Evolutionary conservation across 176 grass and related monocot genomes (phyloP), one percentile per base, ranked within the genome.

Genomic region (Phyllostachys edulis): DNA sequence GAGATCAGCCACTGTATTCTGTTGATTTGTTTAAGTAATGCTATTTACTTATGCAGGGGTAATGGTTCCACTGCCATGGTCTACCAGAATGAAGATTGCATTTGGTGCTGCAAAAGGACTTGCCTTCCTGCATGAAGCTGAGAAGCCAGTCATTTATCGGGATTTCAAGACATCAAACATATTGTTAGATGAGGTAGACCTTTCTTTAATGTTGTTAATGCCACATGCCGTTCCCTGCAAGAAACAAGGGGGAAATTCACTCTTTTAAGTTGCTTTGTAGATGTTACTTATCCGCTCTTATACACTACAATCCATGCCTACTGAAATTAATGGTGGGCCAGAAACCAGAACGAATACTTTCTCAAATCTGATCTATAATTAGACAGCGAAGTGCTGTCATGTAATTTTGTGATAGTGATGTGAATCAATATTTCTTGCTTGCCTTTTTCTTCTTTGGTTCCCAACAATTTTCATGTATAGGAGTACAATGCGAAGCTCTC

Each of bases 91-190:
- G 84, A 92, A 91, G 37, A 96, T 93, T 73, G 90, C 88, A 14
- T 79, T 91, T 0, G 93, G 93, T 79, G 90, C 88, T 46, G 88
- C 93, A 32, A 93, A 92, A 84, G 93, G 93, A 23, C 86, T 96
- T 39, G 85, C 88, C 16, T 96, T 96, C 84, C 84, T 96, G 38
- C 93, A 96, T 26, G 86, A 89, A 77, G 82, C 88, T 37, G 90
- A 96, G 83, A 96, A 89, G 46, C 93, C 93, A 18, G 90, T 96
- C 39, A 96, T 96, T 69, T 96, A 96, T 87, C 73, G 90, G 17
- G 93, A 96, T 47, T 96, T 96, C 62, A 96, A 96, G 71, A 89
- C 93, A 37, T 95, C 93, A 36, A 95, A 95, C 38, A 92, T 95
- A 79, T 82, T 95, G 85, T 65, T 95, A 21, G 93, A 95, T 57